Percentiles rank a stretch among this genome's conserved stretches.
Evolutionary conservation across 305 asterid genomes (phyloP).

Genomic region (Euphrasia arctica): DNA sequence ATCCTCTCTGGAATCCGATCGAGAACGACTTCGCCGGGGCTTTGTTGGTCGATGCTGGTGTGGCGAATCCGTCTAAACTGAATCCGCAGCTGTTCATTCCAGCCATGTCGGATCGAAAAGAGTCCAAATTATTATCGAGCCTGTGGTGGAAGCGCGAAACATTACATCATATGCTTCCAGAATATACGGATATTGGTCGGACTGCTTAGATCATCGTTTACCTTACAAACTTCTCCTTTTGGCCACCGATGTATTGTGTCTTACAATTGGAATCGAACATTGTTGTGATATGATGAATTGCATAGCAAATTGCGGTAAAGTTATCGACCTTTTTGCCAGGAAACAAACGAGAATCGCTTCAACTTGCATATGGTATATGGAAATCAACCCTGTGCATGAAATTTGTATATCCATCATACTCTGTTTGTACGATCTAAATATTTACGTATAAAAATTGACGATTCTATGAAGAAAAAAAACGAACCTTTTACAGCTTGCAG

Average conservation of each 20-base stretch:
- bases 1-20: constrained; percentile 63
- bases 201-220: constrained; percentile 20
- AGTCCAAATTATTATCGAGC: constrained; percentile 62
- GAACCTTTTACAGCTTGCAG: constrained; percentile 22
- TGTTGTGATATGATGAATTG: constrained; percentile 30
- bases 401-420: not conserved
- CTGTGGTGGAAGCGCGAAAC: constrained; percentile 33
- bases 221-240: constrained; percentile 83
- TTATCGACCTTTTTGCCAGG: constrained; percentile 21
- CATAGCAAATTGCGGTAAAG: constrained; percentile 32
- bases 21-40: constrained; percentile 53
- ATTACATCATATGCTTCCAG: not conserved
- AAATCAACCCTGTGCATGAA: constrained; percentile 21
- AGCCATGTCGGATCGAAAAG: constrained; percentile 71
- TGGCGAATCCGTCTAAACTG: constrained; percentile 53
- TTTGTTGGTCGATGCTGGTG: constrained; percentile 38
- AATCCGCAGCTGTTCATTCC: constrained; percentile 56
- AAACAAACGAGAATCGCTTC: constrained; percentile 27
- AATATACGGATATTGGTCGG: not conserved
- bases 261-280: constrained; percentile 62
- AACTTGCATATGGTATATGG: constrained; percentile 32
- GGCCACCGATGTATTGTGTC: constrained; percentile 70
- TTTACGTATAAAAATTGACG: not conserved
- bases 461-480: not conserved
- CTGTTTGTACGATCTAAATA: not conserved